Evolutionary conservation across 371 early-diverging fungal genomes (phyloP).

Genomic region (Paramicrosporidium saccamoebae): DNA sequence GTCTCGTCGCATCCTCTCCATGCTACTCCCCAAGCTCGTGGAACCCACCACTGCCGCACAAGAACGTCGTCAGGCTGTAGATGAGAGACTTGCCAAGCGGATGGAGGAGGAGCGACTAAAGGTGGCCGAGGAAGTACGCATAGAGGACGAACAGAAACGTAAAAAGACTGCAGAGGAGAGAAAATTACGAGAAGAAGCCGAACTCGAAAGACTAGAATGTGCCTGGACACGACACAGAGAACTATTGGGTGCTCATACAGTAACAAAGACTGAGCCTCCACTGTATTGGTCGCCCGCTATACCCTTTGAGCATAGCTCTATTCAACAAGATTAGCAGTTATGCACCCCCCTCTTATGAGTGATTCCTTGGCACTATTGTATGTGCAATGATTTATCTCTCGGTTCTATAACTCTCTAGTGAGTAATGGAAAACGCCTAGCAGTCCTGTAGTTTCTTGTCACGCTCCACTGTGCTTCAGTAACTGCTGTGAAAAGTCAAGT

Average conservation of each 20-base stretch:
- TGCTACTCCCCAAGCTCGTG: too few relatives aligned
- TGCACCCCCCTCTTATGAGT: background rate
- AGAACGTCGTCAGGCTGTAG: too few relatives aligned
- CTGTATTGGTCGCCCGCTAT: constrained; percentile 2
- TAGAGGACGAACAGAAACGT: constrained; percentile 16
- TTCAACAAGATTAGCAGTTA: constrained; percentile 2
- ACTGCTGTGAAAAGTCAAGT: too few relatives aligned
- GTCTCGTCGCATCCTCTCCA: too few relatives aligned
- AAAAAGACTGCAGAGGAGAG: constrained; percentile 1
- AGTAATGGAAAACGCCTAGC: too few relatives aligned
- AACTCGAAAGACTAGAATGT: background rate
- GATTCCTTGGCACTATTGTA: background rate
- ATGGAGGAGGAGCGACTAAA: too few relatives aligned
- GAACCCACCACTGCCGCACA: too few relatives aligned
- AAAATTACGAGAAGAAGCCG: constrained; percentile 1
- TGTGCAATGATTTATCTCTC: constrained; percentile 1
- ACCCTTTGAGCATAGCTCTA: constrained; percentile 2
- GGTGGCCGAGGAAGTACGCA: constrained; percentile 26
- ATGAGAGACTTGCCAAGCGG: too few relatives aligned
- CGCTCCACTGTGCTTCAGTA: too few relatives aligned
- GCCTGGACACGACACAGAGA: constrained; percentile 1
- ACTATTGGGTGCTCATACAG: background rate
- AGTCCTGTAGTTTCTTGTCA: too few relatives aligned
- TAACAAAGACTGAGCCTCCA: background rate
- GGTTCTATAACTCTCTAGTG: too few relatives aligned